Percentiles rank a stretch among this genome's conserved stretches.
Conservation (phyloP, 2,329 filamentous ascomycete genomes). For the Colletotrichum orchidophilum region DNA sequence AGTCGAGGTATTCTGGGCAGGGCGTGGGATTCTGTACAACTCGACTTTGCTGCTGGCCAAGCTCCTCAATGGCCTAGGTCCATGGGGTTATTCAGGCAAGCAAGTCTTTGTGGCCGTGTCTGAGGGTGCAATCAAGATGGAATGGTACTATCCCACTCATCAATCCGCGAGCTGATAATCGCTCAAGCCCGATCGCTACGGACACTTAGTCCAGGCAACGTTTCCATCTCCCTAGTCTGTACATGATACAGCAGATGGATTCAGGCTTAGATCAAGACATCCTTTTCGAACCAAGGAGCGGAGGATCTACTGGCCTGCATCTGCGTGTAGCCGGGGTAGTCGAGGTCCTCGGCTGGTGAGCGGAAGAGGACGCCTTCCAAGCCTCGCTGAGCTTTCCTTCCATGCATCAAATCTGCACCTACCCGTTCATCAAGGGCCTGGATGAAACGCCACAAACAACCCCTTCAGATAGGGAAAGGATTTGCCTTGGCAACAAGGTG, state of each 20-base stretch:
- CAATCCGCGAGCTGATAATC: slow-evolving; percentile 2
- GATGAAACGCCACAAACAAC: slow-evolving; percentile 59
- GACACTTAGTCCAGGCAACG: background rate
- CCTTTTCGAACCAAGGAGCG: slow-evolving; percentile 4
- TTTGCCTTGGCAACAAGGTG: slow-evolving; percentile 45
- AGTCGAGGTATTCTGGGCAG: slow-evolving; percentile 18
- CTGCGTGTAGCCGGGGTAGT: slow-evolving; percentile 18
- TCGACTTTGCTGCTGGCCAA: slow-evolving; percentile 20
- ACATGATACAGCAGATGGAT: slow-evolving; percentile 11
- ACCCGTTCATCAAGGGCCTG: slow-evolving; percentile 56
- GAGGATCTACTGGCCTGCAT: slow-evolving; percentile 27
- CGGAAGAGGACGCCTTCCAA: slow-evolving; percentile 28
- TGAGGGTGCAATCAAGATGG: slow-evolving; percentile 13
- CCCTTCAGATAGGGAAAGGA: slow-evolving; percentile 51
- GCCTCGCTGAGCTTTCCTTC: slow-evolving; percentile 46
- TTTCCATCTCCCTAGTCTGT: background rate
- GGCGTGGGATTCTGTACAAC: slow-evolving; percentile 22
- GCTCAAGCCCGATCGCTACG: background rate
- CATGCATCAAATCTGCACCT: slow-evolving; percentile 58
- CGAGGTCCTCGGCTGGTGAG: slow-evolving; percentile 22
- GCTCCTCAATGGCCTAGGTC: slow-evolving; percentile 28
- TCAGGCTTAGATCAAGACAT: background rate
- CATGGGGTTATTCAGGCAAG: slow-evolving; percentile 29
- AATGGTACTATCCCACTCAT: slow-evolving; percentile 11
- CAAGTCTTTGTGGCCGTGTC: slow-evolving; percentile 24